phyloP scores from a whole-genome alignment of 1,284 basidiomycete species.

The Cutaneotrichosporon dermatis region DNA sequence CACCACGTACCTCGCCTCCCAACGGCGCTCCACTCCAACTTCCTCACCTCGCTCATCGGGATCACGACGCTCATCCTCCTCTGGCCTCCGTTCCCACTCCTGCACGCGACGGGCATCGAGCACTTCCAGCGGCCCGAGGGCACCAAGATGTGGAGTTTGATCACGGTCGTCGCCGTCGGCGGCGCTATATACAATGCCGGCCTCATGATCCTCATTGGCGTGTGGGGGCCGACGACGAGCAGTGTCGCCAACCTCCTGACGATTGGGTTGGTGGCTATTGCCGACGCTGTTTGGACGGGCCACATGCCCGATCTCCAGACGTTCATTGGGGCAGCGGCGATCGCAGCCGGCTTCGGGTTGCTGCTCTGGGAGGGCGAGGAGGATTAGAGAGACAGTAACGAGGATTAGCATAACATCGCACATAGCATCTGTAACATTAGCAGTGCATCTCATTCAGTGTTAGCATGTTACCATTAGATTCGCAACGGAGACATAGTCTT shows the following conservation, averaged over 20 bases:
- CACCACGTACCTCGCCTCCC: conserved; percentile 28
- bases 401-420: background rate
- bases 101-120: conserved; percentile 42
- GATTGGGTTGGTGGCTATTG: conserved; percentile 46
- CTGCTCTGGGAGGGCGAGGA: conserved; percentile 44
- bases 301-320: conserved; percentile 37
- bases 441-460: background rate
- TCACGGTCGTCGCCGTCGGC: conserved; percentile 33
- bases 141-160: conserved; percentile 21
- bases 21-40: conserved; percentile 46
- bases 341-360: conserved; percentile 46
- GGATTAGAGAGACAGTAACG: conserved; percentile 1
- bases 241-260: conserved; percentile 49
- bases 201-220: conserved; percentile 48
- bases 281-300: conserved; percentile 45
- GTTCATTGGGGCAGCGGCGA: conserved; percentile 41
- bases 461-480: background rate
- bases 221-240: conserved; percentile 47
- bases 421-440: conserved; percentile 3
- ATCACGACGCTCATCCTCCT: conserved; percentile 40
- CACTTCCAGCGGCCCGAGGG: conserved; percentile 29
- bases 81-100: conserved; percentile 43
- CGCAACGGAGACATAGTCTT: too few relatives aligned
- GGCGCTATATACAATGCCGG: conserved; percentile 48
- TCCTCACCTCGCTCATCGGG: conserved; percentile 46